A percentile compares a stretch with the other conserved stretches of the same genome.
Conservation (phyloP, 208 protist species). For the Wallacemonas rigidus region DNA sequence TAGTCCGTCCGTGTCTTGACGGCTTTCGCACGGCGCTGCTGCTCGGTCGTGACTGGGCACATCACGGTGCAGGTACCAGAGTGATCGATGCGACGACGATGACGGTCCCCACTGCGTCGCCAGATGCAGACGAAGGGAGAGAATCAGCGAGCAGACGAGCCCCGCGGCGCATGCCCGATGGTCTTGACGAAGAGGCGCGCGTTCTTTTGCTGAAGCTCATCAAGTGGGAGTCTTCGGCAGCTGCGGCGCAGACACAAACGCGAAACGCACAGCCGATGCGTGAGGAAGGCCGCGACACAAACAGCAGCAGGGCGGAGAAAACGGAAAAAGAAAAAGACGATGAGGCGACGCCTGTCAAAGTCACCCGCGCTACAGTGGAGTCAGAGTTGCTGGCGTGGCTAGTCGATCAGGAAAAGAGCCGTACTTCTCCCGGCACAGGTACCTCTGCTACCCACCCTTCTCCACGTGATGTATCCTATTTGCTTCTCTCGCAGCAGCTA, state of each 20-base stretch:
- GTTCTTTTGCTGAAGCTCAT: conserved; percentile 27
- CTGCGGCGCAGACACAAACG: not conserved
- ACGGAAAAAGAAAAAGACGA: not conserved
- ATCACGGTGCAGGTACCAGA: not conserved
- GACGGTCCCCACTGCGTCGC: not conserved
- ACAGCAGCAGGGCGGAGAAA: not conserved
- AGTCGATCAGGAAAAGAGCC: conserved; percentile 4
- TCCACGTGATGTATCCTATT: not conserved
- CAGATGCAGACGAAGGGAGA: not conserved
- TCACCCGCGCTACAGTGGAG: conserved; percentile 23
- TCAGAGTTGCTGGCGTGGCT: conserved; percentile 44
- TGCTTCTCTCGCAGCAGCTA: conserved; percentile 44
- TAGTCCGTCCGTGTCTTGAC: conserved; percentile 54
- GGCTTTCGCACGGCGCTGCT: conserved; percentile 53
- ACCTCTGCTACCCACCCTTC: too few species aligned
- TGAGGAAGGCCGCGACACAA: not conserved
- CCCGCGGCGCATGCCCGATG: not conserved
- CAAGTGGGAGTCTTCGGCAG: conserved; percentile 9
- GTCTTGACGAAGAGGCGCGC: conserved; percentile 29
- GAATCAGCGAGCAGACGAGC: not conserved
- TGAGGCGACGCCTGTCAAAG: not conserved
- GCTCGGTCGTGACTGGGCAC: conserved; percentile 35
- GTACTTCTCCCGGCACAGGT: not conserved
- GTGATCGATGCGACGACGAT: not conserved
- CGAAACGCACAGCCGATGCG: not conserved